phyloP scores from a whole-genome alignment of 2,329 filamentous ascomycete species.

The Aureobasidium namibiae region DNA sequence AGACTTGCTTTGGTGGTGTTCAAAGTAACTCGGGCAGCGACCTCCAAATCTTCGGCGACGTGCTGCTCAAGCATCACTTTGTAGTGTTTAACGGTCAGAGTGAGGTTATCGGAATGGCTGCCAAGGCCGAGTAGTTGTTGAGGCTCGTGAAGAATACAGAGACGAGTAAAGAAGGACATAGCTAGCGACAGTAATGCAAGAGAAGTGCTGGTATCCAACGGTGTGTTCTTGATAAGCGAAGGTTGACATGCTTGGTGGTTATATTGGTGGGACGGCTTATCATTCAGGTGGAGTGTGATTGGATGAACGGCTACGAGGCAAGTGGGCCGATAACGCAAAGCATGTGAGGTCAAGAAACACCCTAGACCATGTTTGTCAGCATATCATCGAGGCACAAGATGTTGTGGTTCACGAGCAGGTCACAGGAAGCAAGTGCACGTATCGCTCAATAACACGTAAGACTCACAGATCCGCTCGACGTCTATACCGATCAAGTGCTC shows the following conservation, averaged over 20 bases:
- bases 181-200: conserved; percentile 5
- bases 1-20: conserved; percentile 59
- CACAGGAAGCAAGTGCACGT: background rate
- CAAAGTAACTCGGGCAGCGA: conserved; percentile 47
- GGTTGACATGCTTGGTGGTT: background rate
- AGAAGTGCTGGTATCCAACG: background rate
- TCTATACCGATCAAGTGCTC: background rate
- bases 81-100: conserved; percentile 51
- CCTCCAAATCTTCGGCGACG: conserved; percentile 57
- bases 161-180: background rate
- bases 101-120: conserved; percentile 24
- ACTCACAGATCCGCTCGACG: background rate
- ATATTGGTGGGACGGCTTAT: background rate
- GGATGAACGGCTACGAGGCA: background rate
- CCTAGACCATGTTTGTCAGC: background rate
- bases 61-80: conserved; percentile 52
- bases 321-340: conserved; percentile 4
- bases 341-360: background rate
- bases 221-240: background rate
- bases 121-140: background rate
- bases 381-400: background rate
- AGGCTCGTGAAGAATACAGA: too few relatives aligned
- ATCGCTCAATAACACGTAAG: background rate
- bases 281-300: background rate
- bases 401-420: background rate